Percentiles rank a stretch among this genome's conserved stretches.
phyloP scores from a whole-genome alignment of 352 stramenopile species.

The Globisporangium cederbergense region DNA sequence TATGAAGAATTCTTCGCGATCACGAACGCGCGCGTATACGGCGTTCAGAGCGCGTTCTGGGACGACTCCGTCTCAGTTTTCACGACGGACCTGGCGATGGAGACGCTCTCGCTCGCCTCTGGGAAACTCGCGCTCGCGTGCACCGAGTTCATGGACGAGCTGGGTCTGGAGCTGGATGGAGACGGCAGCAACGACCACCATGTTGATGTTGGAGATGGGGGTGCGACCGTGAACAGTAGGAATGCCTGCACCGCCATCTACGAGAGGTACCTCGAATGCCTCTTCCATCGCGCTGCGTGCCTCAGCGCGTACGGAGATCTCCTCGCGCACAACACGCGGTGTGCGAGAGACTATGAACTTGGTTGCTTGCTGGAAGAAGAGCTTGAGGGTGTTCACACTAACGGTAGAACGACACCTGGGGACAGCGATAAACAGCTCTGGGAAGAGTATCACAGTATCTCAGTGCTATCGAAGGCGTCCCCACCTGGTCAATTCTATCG shows the following conservation, averaged over 20 bases:
- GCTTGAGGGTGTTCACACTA: conserved; percentile 13
- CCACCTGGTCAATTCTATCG: conserved; percentile 47
- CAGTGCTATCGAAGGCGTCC: conserved; percentile 39
- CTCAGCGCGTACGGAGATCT: conserved; percentile 53
- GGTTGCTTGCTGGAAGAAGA: conserved; percentile 45
- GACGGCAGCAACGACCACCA: conserved; percentile 7
- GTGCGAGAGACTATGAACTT: conserved; percentile 47
- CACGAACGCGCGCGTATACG: conserved; percentile 54
- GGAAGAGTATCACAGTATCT: conserved; percentile 6
- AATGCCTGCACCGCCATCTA: conserved; percentile 8
- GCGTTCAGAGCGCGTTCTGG: conserved; percentile 34
- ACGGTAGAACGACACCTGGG: not conserved
- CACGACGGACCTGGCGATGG: conserved; percentile 45
- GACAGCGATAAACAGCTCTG: not conserved
- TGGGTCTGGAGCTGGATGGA: not conserved
- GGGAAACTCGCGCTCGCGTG: conserved; percentile 47
- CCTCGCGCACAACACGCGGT: conserved; percentile 36
- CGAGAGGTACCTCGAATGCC: conserved; percentile 41
- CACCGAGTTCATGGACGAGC: conserved; percentile 17
- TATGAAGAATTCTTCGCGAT: conserved; percentile 61
- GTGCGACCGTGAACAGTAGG: too few species aligned
- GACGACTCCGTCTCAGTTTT: conserved; percentile 29
- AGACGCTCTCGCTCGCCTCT: conserved; percentile 60
- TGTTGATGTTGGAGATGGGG: not conserved
- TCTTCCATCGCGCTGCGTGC: conserved; percentile 49